phyloP scores from a whole-genome alignment of 495 filamentous ascomycete genomes.

The Penicillium taxi region DNA sequence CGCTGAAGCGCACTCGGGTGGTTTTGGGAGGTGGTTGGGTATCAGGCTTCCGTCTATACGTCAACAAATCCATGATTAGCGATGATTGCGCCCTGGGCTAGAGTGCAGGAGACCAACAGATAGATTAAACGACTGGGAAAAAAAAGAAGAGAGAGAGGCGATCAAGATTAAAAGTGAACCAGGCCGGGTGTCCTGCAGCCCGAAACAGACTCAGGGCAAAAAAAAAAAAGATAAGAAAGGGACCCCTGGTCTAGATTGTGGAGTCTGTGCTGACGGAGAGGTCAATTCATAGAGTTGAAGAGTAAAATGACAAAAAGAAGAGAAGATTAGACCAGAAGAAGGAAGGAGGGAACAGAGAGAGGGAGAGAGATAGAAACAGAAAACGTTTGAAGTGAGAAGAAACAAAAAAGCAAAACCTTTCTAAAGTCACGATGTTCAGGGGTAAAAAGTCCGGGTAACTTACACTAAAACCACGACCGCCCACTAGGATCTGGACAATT shows the following conservation, averaged over 20 bases:
- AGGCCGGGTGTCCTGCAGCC: conserved; percentile 35
- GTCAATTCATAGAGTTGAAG: too few species aligned
- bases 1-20: conserved; percentile 2
- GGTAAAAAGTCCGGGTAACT: too few species aligned
- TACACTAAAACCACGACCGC: too few species aligned
- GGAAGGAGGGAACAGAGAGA: conserved; percentile 2
- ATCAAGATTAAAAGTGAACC: conserved; percentile 9
- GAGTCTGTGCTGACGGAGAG: conserved; percentile 9
- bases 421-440: conserved; percentile 1
- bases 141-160: conserved; percentile 6
- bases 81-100: conserved; percentile 8
- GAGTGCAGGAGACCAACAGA: conserved; percentile 12
- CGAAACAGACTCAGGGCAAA: conserved; percentile 16
- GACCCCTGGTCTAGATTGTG: conserved; percentile 6
- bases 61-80: conserved; percentile 13
- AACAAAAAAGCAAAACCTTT: neutral
- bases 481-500: too few species aligned
- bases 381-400: neutral
- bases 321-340: neutral
- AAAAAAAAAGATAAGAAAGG: conserved; percentile 10
- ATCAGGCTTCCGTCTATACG: conserved; percentile 9
- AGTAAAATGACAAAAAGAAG: conserved; percentile 1
- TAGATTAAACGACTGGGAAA: conserved; percentile 7
- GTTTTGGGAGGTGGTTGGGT: neutral
- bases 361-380: neutral